Base-by-base conservation (phyloP, 805 yeast species). In the Myxozyma kluyveri region DNA sequence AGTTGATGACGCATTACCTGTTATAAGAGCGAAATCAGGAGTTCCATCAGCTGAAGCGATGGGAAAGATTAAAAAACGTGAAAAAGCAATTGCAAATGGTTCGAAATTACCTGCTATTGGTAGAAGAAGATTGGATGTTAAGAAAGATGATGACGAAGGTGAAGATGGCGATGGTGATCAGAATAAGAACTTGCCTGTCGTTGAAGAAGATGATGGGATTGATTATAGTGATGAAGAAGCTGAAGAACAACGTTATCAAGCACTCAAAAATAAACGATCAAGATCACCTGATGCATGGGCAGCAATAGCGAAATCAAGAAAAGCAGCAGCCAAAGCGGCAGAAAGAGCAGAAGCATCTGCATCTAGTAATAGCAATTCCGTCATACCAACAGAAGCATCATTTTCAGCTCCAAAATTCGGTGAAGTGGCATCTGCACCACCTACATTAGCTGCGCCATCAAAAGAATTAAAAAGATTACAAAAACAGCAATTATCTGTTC, bases 271-370 rank as follows among this genome's bases (percentile, higher is more conserved):
- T 21, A 49, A 47, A 35, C 51, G 60, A 10, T 56, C 60, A 18
- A 53, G 63, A n/a, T 71, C 72, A 9, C 75, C 75, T n/a, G 76
- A 72, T 59, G 72, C 74, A 2, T 72, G 74, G 74, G 69, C 69
- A 10, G 55, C 56, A 6, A 58, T 72, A 27, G 33, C 33, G 12
- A 29, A 29, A 14, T 62, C 68, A n/a, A 51, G 55, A 35, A 49
- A 62, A n/a, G 52, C 61, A 21, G 49, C 61, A 14, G 47, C 56
- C 24, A 14, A 9, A 14, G 14, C 33, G 9, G 33, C 33, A 14
- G 33, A 29, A 14, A n/a, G n/a, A n/a, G n/a, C n/a, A n/a, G n/a
- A n/a, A n/a, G n/a, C n/a, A n/a, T n/a, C n/a, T n/a, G n/a, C n/a
- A n/a, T n/a, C n/a, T n/a, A n/a, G n/a, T n/a, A n/a, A n/a, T n/a